Evolutionary conservation across 2,329 filamentous ascomycete species (phyloP).

Genomic region (Tolypocladium guangdongense): DNA sequence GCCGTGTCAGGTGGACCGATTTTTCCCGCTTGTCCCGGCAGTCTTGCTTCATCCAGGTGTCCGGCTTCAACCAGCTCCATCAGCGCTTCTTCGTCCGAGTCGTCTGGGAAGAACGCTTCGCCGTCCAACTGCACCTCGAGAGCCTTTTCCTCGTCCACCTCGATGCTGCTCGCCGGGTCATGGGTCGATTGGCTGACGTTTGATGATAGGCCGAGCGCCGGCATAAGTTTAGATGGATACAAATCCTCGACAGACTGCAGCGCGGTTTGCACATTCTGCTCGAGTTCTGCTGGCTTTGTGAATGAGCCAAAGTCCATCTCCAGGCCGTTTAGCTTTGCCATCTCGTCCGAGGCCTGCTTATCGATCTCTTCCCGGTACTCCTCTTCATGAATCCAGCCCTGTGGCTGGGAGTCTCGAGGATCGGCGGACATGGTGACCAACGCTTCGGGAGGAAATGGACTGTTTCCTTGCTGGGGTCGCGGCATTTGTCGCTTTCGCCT

Average conservation of each 20-base stretch:
- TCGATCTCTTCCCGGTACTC: conserved; percentile 61
- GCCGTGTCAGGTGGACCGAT: background rate
- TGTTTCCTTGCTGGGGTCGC: conserved; percentile 51
- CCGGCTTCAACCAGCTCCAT: conserved; percentile 13
- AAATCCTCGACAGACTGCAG: conserved; percentile 81
- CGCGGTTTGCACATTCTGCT: conserved; percentile 57
- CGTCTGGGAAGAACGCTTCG: conserved; percentile 36
- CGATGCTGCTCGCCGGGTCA: conserved; percentile 33
- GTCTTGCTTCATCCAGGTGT: background rate
- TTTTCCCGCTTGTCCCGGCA: background rate
- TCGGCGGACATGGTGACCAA: conserved; percentile 85
- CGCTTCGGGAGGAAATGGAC: conserved; percentile 69
- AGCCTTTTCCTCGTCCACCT: conserved; percentile 55
- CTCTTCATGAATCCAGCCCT: conserved; percentile 88
- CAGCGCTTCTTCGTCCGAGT: conserved; percentile 42
- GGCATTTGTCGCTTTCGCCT: conserved; percentile 65
- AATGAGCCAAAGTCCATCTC: conserved; percentile 55
- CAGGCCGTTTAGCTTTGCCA: conserved; percentile 25
- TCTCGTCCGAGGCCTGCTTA: conserved; percentile 55
- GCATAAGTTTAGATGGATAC: conserved; percentile 55
- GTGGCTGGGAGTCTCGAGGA: conserved; percentile 55
- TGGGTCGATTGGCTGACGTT: conserved; percentile 26
- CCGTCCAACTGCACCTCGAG: conserved; percentile 33
- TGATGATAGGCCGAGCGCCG: conserved; percentile 30
- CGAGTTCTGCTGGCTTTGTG: conserved; percentile 40